Evolutionary conservation across 2,329 filamentous ascomycete genomes (phyloP).

Genomic region (Xylariaceae sp.): DNA sequence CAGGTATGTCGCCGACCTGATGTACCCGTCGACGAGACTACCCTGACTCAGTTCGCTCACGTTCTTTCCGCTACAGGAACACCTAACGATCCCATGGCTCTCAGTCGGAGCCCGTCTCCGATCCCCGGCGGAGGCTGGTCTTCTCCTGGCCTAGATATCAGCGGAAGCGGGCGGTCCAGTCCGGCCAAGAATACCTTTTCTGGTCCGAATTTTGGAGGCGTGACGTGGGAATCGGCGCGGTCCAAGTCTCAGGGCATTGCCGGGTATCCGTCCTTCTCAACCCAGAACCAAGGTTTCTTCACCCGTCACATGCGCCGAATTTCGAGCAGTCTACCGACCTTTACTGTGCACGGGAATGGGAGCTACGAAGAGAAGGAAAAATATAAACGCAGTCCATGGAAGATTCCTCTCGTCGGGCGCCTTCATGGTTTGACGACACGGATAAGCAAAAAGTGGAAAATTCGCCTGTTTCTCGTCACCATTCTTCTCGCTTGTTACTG

Average conservation of each 20-base stretch:
- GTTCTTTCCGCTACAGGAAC: slow-evolving; percentile 42
- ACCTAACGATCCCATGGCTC: slow-evolving; percentile 66
- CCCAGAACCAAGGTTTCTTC: slow-evolving; percentile 83
- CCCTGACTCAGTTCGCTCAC: slow-evolving; percentile 6
- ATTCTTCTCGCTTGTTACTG: slow-evolving; percentile 60
- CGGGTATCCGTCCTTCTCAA: slow-evolving; percentile 76
- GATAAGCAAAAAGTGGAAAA: slow-evolving; percentile 64
- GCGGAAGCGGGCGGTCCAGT: slow-evolving; percentile 65
- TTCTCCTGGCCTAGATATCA: slow-evolving; percentile 73
- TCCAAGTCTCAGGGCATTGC: slow-evolving; percentile 71
- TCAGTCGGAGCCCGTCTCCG: slow-evolving; percentile 86
- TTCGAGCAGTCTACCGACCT: slow-evolving; percentile 74
- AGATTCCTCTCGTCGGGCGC: slow-evolving; percentile 46
- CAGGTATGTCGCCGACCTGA: slow-evolving; percentile 45
- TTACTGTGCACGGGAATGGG: slow-evolving; percentile 48
- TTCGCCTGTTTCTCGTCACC: slow-evolving; percentile 59
- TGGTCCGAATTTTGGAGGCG: slow-evolving; percentile 53
- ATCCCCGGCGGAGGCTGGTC: slow-evolving; percentile 83
- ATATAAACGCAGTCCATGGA: slow-evolving; percentile 57
- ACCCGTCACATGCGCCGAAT: slow-evolving; percentile 77
- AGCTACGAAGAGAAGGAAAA: slow-evolving; percentile 78
- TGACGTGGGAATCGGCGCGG: slow-evolving; percentile 82
- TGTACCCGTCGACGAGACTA: not conserved
- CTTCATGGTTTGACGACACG: slow-evolving; percentile 46
- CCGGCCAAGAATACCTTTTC: slow-evolving; percentile 51